Evolutionary conservation across 106 monocot species (phyloP).

Genomic region (Dendrobium chrysotoxum): DNA sequence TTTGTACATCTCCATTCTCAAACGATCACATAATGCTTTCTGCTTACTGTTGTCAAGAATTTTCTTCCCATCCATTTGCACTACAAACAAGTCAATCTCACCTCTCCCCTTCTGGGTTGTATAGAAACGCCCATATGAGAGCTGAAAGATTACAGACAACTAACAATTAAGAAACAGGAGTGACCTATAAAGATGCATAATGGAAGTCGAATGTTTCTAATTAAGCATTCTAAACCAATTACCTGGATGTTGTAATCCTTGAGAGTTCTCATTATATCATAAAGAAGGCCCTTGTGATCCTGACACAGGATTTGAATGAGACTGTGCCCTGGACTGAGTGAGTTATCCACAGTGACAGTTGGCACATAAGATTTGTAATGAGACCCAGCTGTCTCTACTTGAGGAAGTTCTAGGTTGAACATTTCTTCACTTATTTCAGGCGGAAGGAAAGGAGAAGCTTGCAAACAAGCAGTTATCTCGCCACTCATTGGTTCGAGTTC

Average conservation of each 20-base stretch:
- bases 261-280: slow-evolving; percentile 80
- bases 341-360: slow-evolving; percentile 68
- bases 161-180: background rate
- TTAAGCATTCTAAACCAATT: slow-evolving; percentile 1
- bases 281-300: slow-evolving; percentile 86
- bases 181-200: background rate
- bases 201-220: background rate
- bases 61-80: slow-evolving; percentile 85
- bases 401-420: slow-evolving; percentile 45
- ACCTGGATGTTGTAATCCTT: slow-evolving; percentile 96
- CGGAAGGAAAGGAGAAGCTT: slow-evolving; percentile 48
- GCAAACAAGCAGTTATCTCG: slow-evolving; percentile 38
- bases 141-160: slow-evolving; percentile 21
- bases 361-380: slow-evolving; percentile 3
- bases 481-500: slow-evolving; percentile 49
- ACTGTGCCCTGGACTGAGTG: slow-evolving; percentile 64
- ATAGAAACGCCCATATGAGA: slow-evolving; percentile 84
- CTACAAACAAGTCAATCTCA: slow-evolving; percentile 83
- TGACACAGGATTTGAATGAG: slow-evolving; percentile 71
- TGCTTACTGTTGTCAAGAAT: slow-evolving; percentile 62
- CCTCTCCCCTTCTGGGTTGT: slow-evolving; percentile 33
- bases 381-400: slow-evolving; percentile 19
- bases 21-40: slow-evolving; percentile 40
- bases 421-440: slow-evolving; percentile 46
- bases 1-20: slow-evolving; percentile 81